phyloP scores from a whole-genome alignment of 2,329 filamentous ascomycete genomes.

The Botrytis pseudocinerea region DNA sequence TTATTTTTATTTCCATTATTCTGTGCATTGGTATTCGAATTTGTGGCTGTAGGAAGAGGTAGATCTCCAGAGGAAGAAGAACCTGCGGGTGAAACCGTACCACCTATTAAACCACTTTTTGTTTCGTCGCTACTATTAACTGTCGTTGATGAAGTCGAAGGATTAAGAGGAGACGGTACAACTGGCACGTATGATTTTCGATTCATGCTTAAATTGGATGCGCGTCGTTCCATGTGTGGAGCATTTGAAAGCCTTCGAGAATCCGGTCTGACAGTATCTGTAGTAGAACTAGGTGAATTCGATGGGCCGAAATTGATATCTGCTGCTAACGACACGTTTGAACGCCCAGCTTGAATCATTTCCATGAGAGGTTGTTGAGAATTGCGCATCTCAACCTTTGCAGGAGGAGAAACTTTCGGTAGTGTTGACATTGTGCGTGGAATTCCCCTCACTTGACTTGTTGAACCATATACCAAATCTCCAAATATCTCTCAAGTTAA shows the following conservation, averaged over 20 bases:
- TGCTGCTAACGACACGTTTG: conserved; percentile 16
- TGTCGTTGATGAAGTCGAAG: conserved; percentile 28
- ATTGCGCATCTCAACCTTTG: conserved; percentile 17
- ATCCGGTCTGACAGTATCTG: conserved; percentile 15
- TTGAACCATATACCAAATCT: background rate
- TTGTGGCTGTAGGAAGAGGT: conserved; percentile 8
- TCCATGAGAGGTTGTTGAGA: conserved; percentile 10
- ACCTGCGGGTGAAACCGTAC: conserved; percentile 24
- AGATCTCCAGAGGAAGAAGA: conserved; percentile 31
- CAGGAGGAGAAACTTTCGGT: conserved; percentile 22
- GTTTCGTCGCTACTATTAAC: conserved; percentile 27
- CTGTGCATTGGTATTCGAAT: conserved; percentile 20
- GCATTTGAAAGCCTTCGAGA: conserved; percentile 21
- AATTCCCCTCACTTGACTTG: background rate
- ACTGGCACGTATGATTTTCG: conserved; percentile 35
- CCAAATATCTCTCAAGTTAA: background rate
- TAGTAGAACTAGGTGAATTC: background rate
- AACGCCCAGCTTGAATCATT: conserved; percentile 25
- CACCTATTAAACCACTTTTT: conserved; percentile 14
- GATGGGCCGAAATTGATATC: background rate
- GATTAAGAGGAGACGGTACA: conserved; percentile 40
- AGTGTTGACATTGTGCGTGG: conserved; percentile 23
- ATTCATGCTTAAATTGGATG: conserved; percentile 24
- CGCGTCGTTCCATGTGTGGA: conserved; percentile 18
- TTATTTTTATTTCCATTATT: conserved; percentile 2